A percentile compares a stretch with the other conserved stretches of the same genome.
phyloP scores from a whole-genome alignment of 2,329 filamentous ascomycete genomes.

The Byssothecium circinans region DNA sequence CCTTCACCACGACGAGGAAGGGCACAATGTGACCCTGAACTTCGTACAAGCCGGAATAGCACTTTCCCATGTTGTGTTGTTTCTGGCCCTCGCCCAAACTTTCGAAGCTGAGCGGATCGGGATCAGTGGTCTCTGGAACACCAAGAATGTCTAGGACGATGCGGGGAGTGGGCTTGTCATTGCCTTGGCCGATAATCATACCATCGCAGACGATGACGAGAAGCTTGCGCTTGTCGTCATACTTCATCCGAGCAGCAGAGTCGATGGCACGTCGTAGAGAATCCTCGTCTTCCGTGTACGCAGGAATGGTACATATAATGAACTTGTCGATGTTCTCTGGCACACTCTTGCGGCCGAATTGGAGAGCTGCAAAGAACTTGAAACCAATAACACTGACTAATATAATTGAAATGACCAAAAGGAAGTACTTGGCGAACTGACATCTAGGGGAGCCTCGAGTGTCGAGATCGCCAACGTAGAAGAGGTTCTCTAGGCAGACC shows the following conservation, averaged over 20 bases:
- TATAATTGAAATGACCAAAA: conserved; percentile 80
- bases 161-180: conserved; percentile 90
- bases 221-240: conserved; percentile 97
- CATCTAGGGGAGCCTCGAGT: conserved; percentile 85
- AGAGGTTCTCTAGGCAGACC: conserved; percentile 87
- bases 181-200: conserved; percentile 99
- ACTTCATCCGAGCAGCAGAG: conserved; percentile 90
- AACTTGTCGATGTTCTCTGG: conserved; percentile 99
- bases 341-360: conserved; percentile 87
- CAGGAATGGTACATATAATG: conserved; percentile 94
- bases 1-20: conserved; percentile 94
- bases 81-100: conserved; percentile 93
- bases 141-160: conserved; percentile 97
- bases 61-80: conserved; percentile 99
- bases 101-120: conserved; percentile 94
- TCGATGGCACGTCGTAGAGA: conserved; percentile 96
- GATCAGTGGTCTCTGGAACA: conserved; percentile 89
- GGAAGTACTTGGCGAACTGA: conserved; percentile 84
- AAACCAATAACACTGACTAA: conserved; percentile 82
- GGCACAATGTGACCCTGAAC: conserved; percentile 97
- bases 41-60: conserved; percentile 97
- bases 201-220: conserved; percentile 92
- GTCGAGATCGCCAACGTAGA: conserved; percentile 90
- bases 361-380: conserved; percentile 95
- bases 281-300: conserved; percentile 97